Evolutionary conservation across 345 rosid genomes (phyloP).

Genomic region (Dipteronia sinensis): DNA sequence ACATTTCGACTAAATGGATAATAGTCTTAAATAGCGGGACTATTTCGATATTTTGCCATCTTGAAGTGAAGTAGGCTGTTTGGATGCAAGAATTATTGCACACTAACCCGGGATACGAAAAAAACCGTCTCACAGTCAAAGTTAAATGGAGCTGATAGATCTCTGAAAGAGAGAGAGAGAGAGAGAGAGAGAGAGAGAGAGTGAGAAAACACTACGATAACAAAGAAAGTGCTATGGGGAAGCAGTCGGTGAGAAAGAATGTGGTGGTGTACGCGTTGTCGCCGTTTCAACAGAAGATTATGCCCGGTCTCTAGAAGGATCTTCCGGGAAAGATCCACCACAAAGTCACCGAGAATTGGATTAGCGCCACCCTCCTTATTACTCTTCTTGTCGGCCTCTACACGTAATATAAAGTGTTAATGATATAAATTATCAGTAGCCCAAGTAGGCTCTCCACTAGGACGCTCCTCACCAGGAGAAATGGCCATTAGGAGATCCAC

Average conservation of each 20-base stretch:
- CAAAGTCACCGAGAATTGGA: slow-evolving; percentile 88
- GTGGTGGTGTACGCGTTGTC: slow-evolving; percentile 82
- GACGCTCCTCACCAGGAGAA: too few species aligned
- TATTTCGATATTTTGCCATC: too few species aligned
- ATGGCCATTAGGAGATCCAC: too few species aligned
- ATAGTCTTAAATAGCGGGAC: not conserved
- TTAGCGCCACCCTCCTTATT: slow-evolving; percentile 69
- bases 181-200: not conserved
- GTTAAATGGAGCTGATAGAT: not conserved
- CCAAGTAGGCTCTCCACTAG: too few species aligned
- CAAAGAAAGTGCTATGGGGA: slow-evolving; percentile 51
- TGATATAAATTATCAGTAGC: too few species aligned
- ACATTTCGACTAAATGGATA: not conserved
- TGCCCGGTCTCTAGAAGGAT: slow-evolving; percentile 77
- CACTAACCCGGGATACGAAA: not conserved
- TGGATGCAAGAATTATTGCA: not conserved
- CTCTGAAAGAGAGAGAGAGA: not conserved
- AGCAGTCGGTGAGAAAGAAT: slow-evolving; percentile 77
- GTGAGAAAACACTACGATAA: not conserved
- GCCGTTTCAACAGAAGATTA: slow-evolving; percentile 80
- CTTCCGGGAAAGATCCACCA: slow-evolving; percentile 73
- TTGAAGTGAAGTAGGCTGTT: not conserved
- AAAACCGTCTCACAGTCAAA: not conserved
- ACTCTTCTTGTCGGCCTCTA: slow-evolving; percentile 64
- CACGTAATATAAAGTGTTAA: slow-evolving; percentile 33